Conservation (phyloP, 345 rosid genomes). For the Euphorbia pulcherrima region DNA sequence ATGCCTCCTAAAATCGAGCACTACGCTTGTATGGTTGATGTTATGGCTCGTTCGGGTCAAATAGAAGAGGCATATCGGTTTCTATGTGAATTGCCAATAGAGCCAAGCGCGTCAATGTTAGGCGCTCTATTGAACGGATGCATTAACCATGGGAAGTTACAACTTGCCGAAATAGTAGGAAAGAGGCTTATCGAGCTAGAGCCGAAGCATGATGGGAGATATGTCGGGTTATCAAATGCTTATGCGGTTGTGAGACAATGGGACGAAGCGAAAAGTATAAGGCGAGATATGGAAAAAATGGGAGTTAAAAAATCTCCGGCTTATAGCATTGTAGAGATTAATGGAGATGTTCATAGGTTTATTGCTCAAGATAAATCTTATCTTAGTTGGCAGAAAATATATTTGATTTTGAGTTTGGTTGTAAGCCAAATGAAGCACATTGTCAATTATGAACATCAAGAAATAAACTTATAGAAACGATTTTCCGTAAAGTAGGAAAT, state of each 20-base stretch:
- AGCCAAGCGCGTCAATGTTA: slow-evolving; percentile 63
- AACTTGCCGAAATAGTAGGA: slow-evolving; percentile 65
- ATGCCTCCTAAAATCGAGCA: slow-evolving; percentile 63
- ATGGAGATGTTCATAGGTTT: too few relatives aligned
- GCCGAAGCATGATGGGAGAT: slow-evolving; percentile 71
- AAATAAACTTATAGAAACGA: too few relatives aligned
- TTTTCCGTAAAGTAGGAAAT: background rate
- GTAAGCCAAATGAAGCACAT: slow-evolving; percentile 41
- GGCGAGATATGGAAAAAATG: slow-evolving; percentile 72
- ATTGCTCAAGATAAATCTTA: too few relatives aligned
- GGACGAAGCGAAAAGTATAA: slow-evolving; percentile 58
- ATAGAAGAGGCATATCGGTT: too few relatives aligned
- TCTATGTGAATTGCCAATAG: slow-evolving; percentile 45
- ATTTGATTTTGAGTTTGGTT: too few relatives aligned
- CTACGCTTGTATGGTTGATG: slow-evolving; percentile 85
- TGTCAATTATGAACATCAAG: slow-evolving; percentile 25
- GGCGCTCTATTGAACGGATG: slow-evolving; percentile 79
- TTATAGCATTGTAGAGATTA: slow-evolving; percentile 56
- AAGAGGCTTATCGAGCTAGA: slow-evolving; percentile 68
- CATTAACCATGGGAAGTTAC: slow-evolving; percentile 53
- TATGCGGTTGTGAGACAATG: slow-evolving; percentile 53
- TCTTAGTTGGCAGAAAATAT: too few relatives aligned
- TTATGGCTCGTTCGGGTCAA: slow-evolving; percentile 65
- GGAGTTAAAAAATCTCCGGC: slow-evolving; percentile 79
- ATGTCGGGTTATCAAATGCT: slow-evolving; percentile 59